phyloP scores from a whole-genome alignment of 331 rosid genomes.

The Erythrophleum ivorense region DNA sequence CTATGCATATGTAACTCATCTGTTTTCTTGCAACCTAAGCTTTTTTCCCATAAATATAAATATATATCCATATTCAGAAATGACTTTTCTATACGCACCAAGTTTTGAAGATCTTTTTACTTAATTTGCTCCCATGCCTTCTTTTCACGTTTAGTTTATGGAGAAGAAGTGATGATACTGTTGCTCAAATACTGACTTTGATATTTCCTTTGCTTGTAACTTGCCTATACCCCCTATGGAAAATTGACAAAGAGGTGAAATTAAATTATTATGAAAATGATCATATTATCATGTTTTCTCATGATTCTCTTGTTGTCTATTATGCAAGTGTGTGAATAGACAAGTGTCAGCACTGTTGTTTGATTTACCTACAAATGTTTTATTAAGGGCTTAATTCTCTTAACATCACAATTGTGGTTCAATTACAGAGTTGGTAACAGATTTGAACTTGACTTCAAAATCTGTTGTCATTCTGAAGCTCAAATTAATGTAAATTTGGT shows the following conservation, averaged over 20 bases:
- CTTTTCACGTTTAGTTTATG: slow-evolving; percentile 20
- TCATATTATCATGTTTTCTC: slow-evolving; percentile 7
- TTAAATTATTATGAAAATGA: slow-evolving; percentile 27
- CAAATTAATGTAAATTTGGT: slow-evolving; percentile 10
- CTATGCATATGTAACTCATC: slow-evolving; percentile 7
- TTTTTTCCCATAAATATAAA: not conserved
- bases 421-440: slow-evolving; percentile 9
- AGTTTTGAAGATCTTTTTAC: slow-evolving; percentile 8
- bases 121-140: slow-evolving; percentile 1
- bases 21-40: slow-evolving; percentile 32
- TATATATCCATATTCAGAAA: slow-evolving; percentile 16
- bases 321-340: not conserved
- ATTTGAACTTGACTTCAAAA: slow-evolving; percentile 17
- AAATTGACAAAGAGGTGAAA: slow-evolving; percentile 20
- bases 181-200: slow-evolving; percentile 16
- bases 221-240: slow-evolving; percentile 8
- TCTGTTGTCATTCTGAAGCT: slow-evolving; percentile 31
- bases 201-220: slow-evolving; percentile 17
- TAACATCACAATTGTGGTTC: slow-evolving; percentile 1
- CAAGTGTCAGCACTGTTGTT: not conserved
- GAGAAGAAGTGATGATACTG: slow-evolving; percentile 16
- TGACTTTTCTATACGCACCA: slow-evolving; percentile 19
- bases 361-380: slow-evolving; percentile 28
- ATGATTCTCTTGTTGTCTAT: slow-evolving; percentile 8
- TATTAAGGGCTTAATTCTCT: slow-evolving; percentile 11